Evolutionary conservation across 2,329 filamentous ascomycete genomes (phyloP), one percentile per base, ranked within the genome.

Genomic region (Dothistroma septosporum): DNA sequence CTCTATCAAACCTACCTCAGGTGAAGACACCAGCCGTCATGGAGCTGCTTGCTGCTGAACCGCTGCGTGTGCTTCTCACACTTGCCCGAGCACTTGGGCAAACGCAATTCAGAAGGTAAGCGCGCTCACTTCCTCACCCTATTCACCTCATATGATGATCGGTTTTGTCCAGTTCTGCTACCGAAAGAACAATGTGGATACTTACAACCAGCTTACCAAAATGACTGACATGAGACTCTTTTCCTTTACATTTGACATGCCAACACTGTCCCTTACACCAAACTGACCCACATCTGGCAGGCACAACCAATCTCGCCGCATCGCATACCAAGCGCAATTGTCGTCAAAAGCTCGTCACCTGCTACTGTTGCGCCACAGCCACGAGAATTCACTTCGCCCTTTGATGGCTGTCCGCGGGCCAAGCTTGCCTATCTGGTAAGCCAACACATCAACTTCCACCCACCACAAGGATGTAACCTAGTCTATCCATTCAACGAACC

Each of bases 111-210:
- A 22, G 59, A 57, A 62, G 62, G 66, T 71, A 69, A 47, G 64
- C 46, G 41, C 12, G 11, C n/a, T 12, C 48, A 47, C 37, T 35
- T 35, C 33, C 47, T 61, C 61, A 52, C 49, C 46, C 14, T 31
- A 47, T 19, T 37, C 57, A 28, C 24, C 48, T 49, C 62, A 69
- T 68, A 70, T 74, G 73, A 75, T 75, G 73, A 75, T 69, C 70
- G 73, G 73, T 74, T 75, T 68, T 66, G 69, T 75, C 70, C 73
- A 75, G 73, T 75, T 75, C 73, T 75, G 73, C 73, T 75, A 70
- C 73, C 64, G 69, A 75, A 53, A 73, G 59, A 60, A 69, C 61
- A 64, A 67, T 75, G 73, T 73, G 61, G 73, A 74, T 63, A 75
- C 62, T 63, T 65, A 59, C 32, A 70, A 72, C 72, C 70, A 70